Percentiles rank a stretch among this genome's conserved stretches.
Conservation (phyloP, 2,329 filamentous ascomycete species). For the Colletotrichum truncatum region DNA sequence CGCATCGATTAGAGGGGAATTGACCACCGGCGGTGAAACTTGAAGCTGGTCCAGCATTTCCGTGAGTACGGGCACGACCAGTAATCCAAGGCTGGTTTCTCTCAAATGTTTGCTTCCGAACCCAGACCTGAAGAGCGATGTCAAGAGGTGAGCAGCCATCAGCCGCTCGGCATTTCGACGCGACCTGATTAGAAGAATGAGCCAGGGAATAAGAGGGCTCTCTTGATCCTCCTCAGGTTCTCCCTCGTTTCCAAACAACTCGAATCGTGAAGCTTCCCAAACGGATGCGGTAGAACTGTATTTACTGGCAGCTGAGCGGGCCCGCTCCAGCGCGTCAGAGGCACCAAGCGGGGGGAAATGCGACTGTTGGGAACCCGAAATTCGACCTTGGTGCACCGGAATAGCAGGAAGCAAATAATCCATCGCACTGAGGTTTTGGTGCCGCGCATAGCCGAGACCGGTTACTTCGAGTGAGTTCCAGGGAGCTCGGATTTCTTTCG, state of each 20-base stretch:
- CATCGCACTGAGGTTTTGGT: conserved; percentile 62
- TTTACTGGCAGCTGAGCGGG: conserved; percentile 37
- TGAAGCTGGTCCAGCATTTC: conserved; percentile 52
- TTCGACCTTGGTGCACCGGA: conserved; percentile 48
- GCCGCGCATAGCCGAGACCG: conserved; percentile 56
- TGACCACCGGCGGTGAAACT: conserved; percentile 12
- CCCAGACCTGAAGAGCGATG: conserved; percentile 74
- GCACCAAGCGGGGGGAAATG: conserved; percentile 65
- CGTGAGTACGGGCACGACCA: conserved; percentile 77
- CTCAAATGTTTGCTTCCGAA: conserved; percentile 69
- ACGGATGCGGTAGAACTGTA: conserved; percentile 36
- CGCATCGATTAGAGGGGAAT: conserved; percentile 42
- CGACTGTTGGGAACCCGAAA: conserved; percentile 41
- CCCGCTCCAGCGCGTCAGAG: conserved; percentile 48
- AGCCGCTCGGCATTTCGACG: conserved; percentile 67
- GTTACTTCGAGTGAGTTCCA: conserved; percentile 64
- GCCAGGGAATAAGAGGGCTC: conserved; percentile 77
- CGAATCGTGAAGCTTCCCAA: conserved; percentile 44
- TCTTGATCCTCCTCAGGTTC: conserved; percentile 68
- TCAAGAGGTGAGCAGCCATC: conserved; percentile 75
- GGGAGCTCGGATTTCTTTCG: conserved; percentile 56
- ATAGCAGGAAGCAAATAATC: conserved; percentile 71
- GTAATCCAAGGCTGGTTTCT: conserved; percentile 70
- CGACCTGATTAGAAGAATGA: conserved; percentile 71
- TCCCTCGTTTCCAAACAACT: conserved; percentile 35